These are phyloP conservation scores for Gracilaria gracilis DNA, from an alignment of 23 red algal genomes.

Conservation along the genomic window DNA sequence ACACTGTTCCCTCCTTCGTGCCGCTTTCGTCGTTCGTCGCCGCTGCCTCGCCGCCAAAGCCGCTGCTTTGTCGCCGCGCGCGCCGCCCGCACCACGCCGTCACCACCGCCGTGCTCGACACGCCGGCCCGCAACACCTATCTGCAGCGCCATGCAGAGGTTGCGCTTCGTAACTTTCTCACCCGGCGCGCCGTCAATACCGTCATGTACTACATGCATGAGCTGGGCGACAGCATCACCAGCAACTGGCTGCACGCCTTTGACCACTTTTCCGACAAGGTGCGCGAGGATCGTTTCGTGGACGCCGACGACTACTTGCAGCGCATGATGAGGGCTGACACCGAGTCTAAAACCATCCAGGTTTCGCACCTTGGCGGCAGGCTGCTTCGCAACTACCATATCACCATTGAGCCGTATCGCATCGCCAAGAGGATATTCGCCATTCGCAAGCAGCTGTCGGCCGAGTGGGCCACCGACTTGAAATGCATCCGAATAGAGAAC, in stretches of 20 bases:
- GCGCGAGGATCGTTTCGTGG: conserved; percentile 28
- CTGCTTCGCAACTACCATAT: conserved; percentile 41
- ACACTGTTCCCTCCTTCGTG: not conserved
- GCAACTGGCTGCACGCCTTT: conserved; percentile 45
- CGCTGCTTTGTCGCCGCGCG: not conserved
- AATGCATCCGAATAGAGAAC: conserved; percentile 66
- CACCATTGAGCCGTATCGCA: conserved; percentile 47
- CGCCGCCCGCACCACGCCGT: not conserved
- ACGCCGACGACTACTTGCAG: conserved; percentile 58
- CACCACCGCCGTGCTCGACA: conserved; percentile 53
- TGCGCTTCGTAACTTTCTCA: conserved; percentile 59
- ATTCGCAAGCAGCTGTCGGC: conserved; percentile 50
- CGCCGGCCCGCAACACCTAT: conserved; percentile 68
- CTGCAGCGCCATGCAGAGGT: conserved; percentile 54
- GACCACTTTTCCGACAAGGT: conserved; percentile 54
- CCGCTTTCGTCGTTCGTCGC: not conserved
- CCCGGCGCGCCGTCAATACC: conserved; percentile 71
- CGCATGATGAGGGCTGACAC: conserved; percentile 51
- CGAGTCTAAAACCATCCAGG: not conserved
- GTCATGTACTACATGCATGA: conserved; percentile 81
- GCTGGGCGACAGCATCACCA: conserved; percentile 37
- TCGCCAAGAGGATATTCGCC: conserved; percentile 49
- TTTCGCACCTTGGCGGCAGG: conserved; percentile 22
- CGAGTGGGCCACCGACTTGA: conserved; percentile 65
- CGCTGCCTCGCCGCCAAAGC: not conserved